Percentiles rank a stretch among this genome's conserved stretches.
Evolutionary conservation across 352 stramenopile species (phyloP).

Genomic region (Pythium sukuiense): DNA sequence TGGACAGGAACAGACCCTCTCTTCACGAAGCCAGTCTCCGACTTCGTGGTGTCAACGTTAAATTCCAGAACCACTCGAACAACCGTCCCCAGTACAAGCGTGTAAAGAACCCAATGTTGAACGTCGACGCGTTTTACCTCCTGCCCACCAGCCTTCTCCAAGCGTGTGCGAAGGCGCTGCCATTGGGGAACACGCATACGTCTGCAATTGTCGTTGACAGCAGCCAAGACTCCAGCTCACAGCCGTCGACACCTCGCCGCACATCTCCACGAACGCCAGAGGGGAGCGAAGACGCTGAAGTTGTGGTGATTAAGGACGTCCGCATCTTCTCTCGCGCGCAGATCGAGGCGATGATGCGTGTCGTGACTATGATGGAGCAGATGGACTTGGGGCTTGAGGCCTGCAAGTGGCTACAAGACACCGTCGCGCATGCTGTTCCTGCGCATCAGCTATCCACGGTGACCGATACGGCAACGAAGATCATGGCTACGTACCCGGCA

Average conservation of each 20-base stretch:
- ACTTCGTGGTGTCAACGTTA: not conserved
- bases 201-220: not conserved
- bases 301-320: not conserved
- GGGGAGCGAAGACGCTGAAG: not conserved
- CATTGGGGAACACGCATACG: not conserved
- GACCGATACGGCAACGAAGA: not conserved
- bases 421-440: not conserved
- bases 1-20: not conserved
- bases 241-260: not conserved
- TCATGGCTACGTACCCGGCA: not conserved
- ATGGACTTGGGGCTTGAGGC: not conserved
- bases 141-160: not conserved
- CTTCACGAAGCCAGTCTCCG: not conserved
- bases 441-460: not conserved
- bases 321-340: not conserved
- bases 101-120: not conserved
- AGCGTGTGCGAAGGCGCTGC: not conserved
- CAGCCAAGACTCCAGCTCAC: not conserved
- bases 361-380: not conserved
- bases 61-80: not conserved
- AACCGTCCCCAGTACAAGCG: not conserved
- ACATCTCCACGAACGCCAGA: not conserved
- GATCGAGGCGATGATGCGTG: not conserved
- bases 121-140: slow-evolving; percentile 1
- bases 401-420: not conserved